Evolutionary conservation across 768 basidiomycete species (phyloP), one percentile per base, ranked within the genome.

Genomic region (Hypholoma sublateritium): DNA sequence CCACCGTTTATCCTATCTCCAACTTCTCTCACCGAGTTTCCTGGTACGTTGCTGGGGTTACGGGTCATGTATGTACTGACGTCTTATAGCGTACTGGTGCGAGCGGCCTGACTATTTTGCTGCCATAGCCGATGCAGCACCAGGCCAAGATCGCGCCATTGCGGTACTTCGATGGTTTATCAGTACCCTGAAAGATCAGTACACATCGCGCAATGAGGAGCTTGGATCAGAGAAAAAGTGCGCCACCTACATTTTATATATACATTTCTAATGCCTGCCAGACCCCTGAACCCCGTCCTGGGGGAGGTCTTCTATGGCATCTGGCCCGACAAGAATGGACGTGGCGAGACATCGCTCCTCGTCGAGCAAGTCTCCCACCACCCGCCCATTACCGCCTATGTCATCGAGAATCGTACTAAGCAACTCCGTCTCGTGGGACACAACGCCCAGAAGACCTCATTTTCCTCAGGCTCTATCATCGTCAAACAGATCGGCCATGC

Each of bases 331-430:
- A 70, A 75, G 49, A 76, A 80, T 57, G 83, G 83, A 4, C 86
- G 89, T 36, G 94, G 93, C n/a, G 77, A 86, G 69, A 95, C 93
- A 3, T 79, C 80, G 39, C 81, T 98, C 28, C 83, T 90, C 39
- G 93, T 95, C 3, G 95, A 98, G 73, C 95, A 98, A 68, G 96
- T 98, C 46, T 98, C 96, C 19, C 96, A 99, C 68, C 96, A 99
- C 67, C 89, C 91, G 1, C 89, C 91, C 7, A 87, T 92, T 64
- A 92, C 91, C 42, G 92, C 87, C 21, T 96, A 95, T 72, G 80
- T 85, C 70, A 92, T 98, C 63, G 83, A 87, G 74, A 98, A 98
- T 77, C 73, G 82, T 51, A 65, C 77, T 25, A 92, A 92, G 67
- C 88, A 91, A 1, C 68, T 98, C 53, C 73, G 81, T 47, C 81